Evolutionary conservation across 2,329 filamentous ascomycete genomes (phyloP), one percentile per base, ranked within the genome.

Genomic region (Aspergillus unguis): DNA sequence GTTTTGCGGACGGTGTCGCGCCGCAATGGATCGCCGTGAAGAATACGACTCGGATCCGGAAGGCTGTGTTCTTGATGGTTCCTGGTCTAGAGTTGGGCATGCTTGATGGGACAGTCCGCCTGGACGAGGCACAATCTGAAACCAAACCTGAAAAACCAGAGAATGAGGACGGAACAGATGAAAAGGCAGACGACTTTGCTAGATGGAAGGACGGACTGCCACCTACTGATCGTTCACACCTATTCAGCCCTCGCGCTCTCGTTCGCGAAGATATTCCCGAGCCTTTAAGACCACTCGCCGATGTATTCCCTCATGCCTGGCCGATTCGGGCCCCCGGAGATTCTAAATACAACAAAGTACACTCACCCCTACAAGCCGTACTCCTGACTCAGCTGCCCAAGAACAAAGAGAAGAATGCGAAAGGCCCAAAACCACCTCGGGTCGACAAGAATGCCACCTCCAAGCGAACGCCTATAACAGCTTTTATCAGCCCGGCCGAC

Each of bases 71-170:
- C 37, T 76, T 99, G 59, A 92, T 96, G 88, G 85, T 96, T 8
- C 94, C 94, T 8, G 94, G 94, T 0, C 75, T 99, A 26, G 92
- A 97, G 67, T 83, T 90, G 64, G 87, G 85, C 57, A 94, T 97
- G 88, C 95, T 97, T 73, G 83, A 87, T 68, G 79, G 82, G 33
- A 75, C 71, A 3, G 72, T 82, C 32, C 59, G 71, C 27, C 55
- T 68, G 31, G 75, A 77, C 40, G 66, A 33, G 9, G 27, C 37
- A 31, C 29, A 50, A 17, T 56, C 11, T 29, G 51, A 45, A 28
- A 48, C 42, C 17, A 36, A 27, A 17, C 38, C 40, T 17, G 36
- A 46, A 5, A 47, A 56, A 8, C 44, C 44, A 31, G 8, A 48
- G 25, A 42, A 26, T 51, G 59, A 53, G 29, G 56, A 59, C 9